Percentiles rank a stretch among this genome's conserved stretches.
phyloP scores from a whole-genome alignment of 257 asterid species.

The Cordia subcordata region DNA sequence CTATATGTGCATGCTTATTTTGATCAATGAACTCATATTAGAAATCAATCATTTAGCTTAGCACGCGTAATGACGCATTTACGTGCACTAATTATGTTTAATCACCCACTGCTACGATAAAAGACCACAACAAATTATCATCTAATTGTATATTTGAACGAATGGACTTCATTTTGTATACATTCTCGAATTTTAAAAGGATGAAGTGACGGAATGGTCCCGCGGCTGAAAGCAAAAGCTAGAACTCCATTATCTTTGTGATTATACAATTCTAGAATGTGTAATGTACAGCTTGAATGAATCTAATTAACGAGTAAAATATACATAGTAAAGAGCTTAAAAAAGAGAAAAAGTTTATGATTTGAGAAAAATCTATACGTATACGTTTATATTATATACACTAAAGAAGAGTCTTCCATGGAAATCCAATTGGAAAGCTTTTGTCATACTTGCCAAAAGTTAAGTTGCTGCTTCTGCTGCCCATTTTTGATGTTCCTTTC shows the following conservation, averaged over 20 bases:
- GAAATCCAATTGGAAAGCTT: constrained; percentile 33
- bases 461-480: background rate
- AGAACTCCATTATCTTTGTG: constrained; percentile 6
- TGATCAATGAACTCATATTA: too few relatives aligned
- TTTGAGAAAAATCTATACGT: background rate
- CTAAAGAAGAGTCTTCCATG: constrained; percentile 22
- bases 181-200: background rate
- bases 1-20: too few relatives aligned
- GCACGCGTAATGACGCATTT: too few relatives aligned
- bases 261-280: constrained; percentile 21
- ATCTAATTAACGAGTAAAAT: constrained; percentile 20
- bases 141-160: too few relatives aligned
- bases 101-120: too few relatives aligned
- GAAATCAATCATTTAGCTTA: too few relatives aligned
- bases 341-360: constrained; percentile 3
- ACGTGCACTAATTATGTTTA: too few relatives aligned
- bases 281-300: constrained; percentile 22
- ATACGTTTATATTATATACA: background rate
- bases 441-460: constrained; percentile 27
- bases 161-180: too few relatives aligned
- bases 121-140: too few relatives aligned
- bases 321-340: background rate
- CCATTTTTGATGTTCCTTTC: too few relatives aligned
- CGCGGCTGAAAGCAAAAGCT: constrained; percentile 13
- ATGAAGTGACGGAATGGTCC: constrained; percentile 30